Base-by-base conservation (phyloP, 2,329 filamentous ascomycete species). In the Sporothrix inflata region DNA sequence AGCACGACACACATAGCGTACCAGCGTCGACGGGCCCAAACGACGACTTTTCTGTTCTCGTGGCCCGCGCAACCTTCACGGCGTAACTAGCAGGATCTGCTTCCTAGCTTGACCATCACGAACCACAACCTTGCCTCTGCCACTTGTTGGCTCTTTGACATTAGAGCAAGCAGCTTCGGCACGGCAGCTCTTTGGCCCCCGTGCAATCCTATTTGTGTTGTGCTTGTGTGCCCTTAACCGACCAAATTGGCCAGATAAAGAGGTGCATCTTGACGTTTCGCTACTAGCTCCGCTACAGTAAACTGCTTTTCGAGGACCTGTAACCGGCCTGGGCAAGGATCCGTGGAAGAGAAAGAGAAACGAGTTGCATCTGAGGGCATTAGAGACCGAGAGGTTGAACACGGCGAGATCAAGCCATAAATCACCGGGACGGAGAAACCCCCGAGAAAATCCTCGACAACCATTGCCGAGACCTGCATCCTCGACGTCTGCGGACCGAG, bases 261-360 rank as follows among this genome's bases (percentile, higher is more conserved):
- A 66, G 63, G 16, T n/a, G 38, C 38, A 45, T 45, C 63, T 47
- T 49, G 42, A 27, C 63, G 16, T 66, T 47, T 66, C 38, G 38
- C 60, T 27, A 65, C 60, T 49, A 34, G 63, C 63, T 66, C 42
- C 7, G 51, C 51, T 57, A 51, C 51, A 69, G 67, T 69, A 69
- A 69, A 69, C 21, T 69, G 67, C 67, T 34, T 69, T 42, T 34
- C 5, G 34, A 69, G 38, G 16, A 45, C 38, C 51, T 55, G 51
- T 69, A 69, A 60, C 12, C 21, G 67, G 51, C 51, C 51, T 69
- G 16, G 45, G 66, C 47, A 27, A 69, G 30, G 66, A 69, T 69
- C 47, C 60, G 60, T 65, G 38, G 38, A 42, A 65, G 21, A 40
- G 16, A 30, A 7, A 14, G 27, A n/a, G 30, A 27, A 55, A 55